Evolutionary conservation across 2,329 filamentous ascomycete species (phyloP).

Genomic region (Aspergillus ochraceoroseus): DNA sequence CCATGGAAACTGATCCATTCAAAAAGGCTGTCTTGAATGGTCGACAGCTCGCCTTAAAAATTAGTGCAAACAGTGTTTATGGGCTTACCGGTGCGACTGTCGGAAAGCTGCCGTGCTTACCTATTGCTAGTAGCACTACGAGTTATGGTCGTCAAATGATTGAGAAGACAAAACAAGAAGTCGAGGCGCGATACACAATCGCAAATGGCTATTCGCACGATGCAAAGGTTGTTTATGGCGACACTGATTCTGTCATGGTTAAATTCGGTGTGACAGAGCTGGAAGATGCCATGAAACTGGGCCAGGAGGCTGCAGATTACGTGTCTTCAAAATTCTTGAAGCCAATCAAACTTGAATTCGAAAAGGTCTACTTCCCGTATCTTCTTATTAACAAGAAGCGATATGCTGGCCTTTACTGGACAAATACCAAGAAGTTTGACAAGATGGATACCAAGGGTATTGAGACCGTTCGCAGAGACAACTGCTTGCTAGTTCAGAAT

Average conservation of each 20-base stretch:
- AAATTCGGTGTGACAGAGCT: constrained; percentile 92
- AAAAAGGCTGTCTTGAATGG: constrained; percentile 97
- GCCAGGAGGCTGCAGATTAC: constrained; percentile 82
- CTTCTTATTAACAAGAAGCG: constrained; percentile 99
- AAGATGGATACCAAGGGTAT: constrained; percentile 99
- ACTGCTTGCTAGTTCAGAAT: constrained; percentile 89
- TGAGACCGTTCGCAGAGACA: constrained; percentile 94
- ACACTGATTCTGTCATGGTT: constrained; percentile 99
- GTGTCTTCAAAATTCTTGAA: constrained; percentile 92
- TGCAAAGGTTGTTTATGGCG: constrained; percentile 95
- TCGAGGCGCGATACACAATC: constrained; percentile 82
- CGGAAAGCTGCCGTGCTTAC: constrained; percentile 89
- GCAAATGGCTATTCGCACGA: constrained; percentile 93
- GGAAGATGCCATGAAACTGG: constrained; percentile 84
- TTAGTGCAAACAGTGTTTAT: constrained; percentile 97
- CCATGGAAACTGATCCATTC: constrained; percentile 86
- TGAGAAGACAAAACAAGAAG: constrained; percentile 94
- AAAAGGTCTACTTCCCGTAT: constrained; percentile 98
- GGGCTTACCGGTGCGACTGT: constrained; percentile 93
- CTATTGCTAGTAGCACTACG: constrained; percentile 94
- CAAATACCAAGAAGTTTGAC: constrained; percentile 87
- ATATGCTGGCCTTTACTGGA: constrained; percentile 97
- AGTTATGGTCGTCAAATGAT: constrained; percentile 99
- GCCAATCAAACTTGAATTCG: constrained; percentile 98
- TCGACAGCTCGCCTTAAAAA: constrained; percentile 90